phyloP scores from a whole-genome alignment of 306 rosid genomes.

The Amphicarpaea edgeworthii region DNA sequence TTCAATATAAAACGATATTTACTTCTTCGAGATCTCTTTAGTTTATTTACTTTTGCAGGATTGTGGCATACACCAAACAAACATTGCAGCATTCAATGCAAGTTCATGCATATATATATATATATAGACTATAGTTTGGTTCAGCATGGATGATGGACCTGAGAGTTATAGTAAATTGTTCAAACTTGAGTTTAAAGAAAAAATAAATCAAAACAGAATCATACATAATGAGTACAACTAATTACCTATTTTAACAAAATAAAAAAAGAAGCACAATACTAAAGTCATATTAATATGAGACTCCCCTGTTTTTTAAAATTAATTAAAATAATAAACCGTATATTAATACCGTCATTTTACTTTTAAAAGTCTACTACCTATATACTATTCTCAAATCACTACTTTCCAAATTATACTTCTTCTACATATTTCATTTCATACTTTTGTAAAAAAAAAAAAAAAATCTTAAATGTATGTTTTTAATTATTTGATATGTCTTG shows the following conservation, averaged over 20 bases:
- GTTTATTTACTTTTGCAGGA: too few relatives aligned
- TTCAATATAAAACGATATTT: too few relatives aligned
- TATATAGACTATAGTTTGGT: neutral
- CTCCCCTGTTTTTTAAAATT: too few relatives aligned
- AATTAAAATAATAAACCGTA: neutral
- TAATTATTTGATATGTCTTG: too few relatives aligned
- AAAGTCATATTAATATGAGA: neutral
- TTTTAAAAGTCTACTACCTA: neutral
- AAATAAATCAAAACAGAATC: neutral
- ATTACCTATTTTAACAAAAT: neutral
- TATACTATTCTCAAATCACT: too few relatives aligned
- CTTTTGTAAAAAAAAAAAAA: too few relatives aligned
- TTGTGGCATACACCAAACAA: neutral
- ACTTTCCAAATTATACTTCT: too few relatives aligned
- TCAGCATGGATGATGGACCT: too few relatives aligned
- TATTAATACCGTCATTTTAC: neutral
- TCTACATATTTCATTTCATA: too few relatives aligned
- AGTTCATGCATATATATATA: neutral
- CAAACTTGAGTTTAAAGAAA: too few relatives aligned
- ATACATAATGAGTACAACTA: too few relatives aligned
- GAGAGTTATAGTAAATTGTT: neutral
- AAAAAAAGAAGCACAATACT: neutral
- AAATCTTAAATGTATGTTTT: too few relatives aligned
- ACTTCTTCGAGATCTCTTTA: constrained; percentile 50
- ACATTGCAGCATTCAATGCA: neutral